Evolutionary conservation across 352 stramenopile species (phyloP), one percentile per base, ranked within the genome.

Genomic region (Phytophthora chlamydospora): DNA sequence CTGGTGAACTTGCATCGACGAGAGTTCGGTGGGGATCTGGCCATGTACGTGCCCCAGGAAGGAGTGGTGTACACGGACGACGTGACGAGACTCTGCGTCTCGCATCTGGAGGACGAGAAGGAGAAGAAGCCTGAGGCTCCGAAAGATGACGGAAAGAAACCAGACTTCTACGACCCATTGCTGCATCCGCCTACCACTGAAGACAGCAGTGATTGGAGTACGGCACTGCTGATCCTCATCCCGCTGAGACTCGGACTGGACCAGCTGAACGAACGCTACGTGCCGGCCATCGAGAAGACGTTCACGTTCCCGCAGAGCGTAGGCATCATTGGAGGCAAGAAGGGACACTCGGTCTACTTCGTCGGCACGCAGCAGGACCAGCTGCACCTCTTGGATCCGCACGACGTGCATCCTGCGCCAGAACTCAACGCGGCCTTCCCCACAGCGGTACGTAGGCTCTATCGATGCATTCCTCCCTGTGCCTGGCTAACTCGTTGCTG

Each of bases 271-370:
- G 73, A 83, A 35, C 62, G 73, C 31, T 97, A 96, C 62, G 81
- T 96, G 24, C 78, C 80, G 13, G 78, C 83, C 19, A 51, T 97
- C 14, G 58, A 87, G 34, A 78, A 88, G 44, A 90, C 83, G 17
- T 93, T 98, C 49, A 67, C 78, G 53, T 93, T 99, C 39, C 89
- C 90, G 12, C 92, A 98, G 65, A 98, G 88, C 34, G 88, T 98
- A 16, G 96, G 96, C 8, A 96, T 99, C 64, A 88, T 99, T 31
- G 96, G 96, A 36, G 96, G 96, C 53, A 97, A 96, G 59, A 96
- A 96, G 34, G 80, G 93, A 7, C 92, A 98, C 73, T 98, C 96
- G 10, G 86, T 98, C 43, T 99, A 97, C 76, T 99, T 98, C 83
- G 97, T 98, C 34, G 95, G 93, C 29, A 81, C 90, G 6, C 85